A percentile compares a stretch with the other conserved stretches of the same genome.
phyloP scores from a whole-genome alignment of 2,329 filamentous ascomycete species.

The Dactylellina sp. region DNA sequence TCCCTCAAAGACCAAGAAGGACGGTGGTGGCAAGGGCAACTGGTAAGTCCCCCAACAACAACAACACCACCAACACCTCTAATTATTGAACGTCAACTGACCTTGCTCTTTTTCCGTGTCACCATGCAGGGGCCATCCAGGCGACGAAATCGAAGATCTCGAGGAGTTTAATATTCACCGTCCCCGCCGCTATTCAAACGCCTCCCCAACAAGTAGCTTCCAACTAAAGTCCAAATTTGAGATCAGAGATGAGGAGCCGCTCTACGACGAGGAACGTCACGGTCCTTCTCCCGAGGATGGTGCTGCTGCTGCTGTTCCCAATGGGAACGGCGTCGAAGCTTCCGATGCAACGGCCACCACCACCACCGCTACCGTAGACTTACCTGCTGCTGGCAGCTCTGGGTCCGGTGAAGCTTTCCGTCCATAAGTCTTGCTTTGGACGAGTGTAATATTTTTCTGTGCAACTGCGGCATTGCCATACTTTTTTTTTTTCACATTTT shows the following conservation, averaged over 20 bases:
- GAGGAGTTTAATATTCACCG: slow-evolving; percentile 86
- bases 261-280: slow-evolving; percentile 88
- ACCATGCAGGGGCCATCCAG: slow-evolving; percentile 77
- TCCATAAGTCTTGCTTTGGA: slow-evolving; percentile 8
- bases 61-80: too few species aligned
- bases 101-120: neutral
- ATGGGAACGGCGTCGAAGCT: slow-evolving; percentile 16
- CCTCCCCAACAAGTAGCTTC: slow-evolving; percentile 77
- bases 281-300: slow-evolving; percentile 64
- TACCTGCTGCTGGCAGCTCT: slow-evolving; percentile 36
- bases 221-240: slow-evolving; percentile 96
- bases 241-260: slow-evolving; percentile 84
- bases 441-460: slow-evolving; percentile 39
- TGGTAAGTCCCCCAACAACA: too few species aligned
- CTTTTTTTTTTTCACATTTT: slow-evolving; percentile 46
- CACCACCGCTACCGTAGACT: neutral
- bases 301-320: neutral
- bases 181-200: slow-evolving; percentile 91
- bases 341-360: neutral
- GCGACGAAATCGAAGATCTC: slow-evolving; percentile 80
- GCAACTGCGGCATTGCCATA: slow-evolving; percentile 15
- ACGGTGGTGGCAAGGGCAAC: slow-evolving; percentile 90
- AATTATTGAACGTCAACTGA: too few species aligned
- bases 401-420: slow-evolving; percentile 45
- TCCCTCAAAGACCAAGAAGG: slow-evolving; percentile 96